Base-by-base conservation (phyloP, 768 basidiomycete genomes). In the Rhizopogon vesiculosus region DNA sequence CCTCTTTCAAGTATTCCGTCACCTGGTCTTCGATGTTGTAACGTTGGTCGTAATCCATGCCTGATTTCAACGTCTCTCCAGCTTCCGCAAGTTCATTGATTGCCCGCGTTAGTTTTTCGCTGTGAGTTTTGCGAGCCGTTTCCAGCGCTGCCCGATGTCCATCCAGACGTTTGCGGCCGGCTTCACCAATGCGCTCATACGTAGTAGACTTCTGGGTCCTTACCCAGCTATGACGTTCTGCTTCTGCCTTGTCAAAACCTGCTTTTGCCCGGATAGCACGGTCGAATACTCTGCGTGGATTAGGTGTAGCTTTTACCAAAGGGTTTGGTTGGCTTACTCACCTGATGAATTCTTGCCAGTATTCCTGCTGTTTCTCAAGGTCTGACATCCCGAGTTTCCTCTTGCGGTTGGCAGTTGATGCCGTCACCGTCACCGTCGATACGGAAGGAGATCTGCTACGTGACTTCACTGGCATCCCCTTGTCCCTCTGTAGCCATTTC, bases 321-420 rank as follows among this genome's bases (percentile, higher is more conserved):
- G 40, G 1, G 33, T 44, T 9, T 22, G 39, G 53, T 16, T 49
- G 35, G 35, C 35, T n/a, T 2, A 55, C 70, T 7, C 56, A 70
- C 69, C 61, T 70, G 50, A 67, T 16, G 48, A 67, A 69, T 54
- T 70, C 69, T 41, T 59, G 72, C 8, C 70, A 67, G 10, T 55
- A 10, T 8, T 66, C 64, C 22, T 50, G 5, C 42, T 63, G 66
- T 2, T 66, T 63, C 16, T 68, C 69, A 31, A 50, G 42, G 5
- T 45, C 56, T 39, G 13, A 43, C 25, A 1, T 15, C 16, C 58
- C 68, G 5, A 51, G 61, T 59, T 70, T 69, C 39, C 68, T 69
- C 54, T 69, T 69, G 40, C 38, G 53, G 31, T 58, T 60, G 38
- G 43, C 29, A n/a, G 57, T 19, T 38, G 66, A 59, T 22, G 55